Evolutionary conservation across 164 flowering plant species (phyloP).

Genomic region (Kalanchoe fedtschenkoi): DNA sequence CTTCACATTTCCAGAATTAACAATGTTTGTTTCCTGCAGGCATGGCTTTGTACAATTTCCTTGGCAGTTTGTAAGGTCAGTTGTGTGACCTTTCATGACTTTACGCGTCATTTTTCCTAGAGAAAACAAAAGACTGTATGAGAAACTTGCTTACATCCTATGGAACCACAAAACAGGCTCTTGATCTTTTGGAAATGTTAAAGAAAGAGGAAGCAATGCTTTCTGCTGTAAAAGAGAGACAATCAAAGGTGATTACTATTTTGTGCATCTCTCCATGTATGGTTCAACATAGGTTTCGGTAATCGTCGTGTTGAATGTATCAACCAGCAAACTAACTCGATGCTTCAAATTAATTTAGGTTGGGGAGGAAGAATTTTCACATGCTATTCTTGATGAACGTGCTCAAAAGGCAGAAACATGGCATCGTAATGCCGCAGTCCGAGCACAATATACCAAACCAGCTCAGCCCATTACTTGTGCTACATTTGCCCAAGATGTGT

Average conservation of each 20-base stretch:
- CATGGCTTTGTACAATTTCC: conserved; percentile 82
- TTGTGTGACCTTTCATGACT: not conserved
- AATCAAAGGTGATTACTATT: conserved; percentile 45
- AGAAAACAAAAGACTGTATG: not conserved
- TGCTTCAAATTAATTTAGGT: conserved; percentile 30
- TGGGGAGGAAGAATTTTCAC: conserved; percentile 48
- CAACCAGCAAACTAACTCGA: not conserved
- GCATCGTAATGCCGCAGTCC: conserved; percentile 72
- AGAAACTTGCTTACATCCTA: conserved; percentile 2
- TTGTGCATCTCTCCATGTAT: not conserved
- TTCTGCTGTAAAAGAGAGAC: conserved; percentile 58
- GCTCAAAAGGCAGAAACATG: conserved; percentile 64
- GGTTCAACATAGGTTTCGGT: not conserved
- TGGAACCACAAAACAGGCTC: conserved; percentile 39
- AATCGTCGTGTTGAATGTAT: not conserved
- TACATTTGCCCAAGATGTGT: conserved; percentile 94
- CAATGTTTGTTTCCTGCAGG: conserved; percentile 37
- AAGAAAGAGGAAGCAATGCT: conserved; percentile 97
- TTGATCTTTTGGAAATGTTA: conserved; percentile 84
- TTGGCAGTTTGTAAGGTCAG: conserved; percentile 88
- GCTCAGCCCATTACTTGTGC: conserved; percentile 93
- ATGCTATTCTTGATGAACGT: conserved; percentile 66
- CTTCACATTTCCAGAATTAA: not conserved
- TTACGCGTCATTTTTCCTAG: not conserved
- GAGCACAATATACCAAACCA: conserved; percentile 56